Evolutionary conservation across 805 yeast species (phyloP).

Genomic region (Schwanniomyces sp.): DNA sequence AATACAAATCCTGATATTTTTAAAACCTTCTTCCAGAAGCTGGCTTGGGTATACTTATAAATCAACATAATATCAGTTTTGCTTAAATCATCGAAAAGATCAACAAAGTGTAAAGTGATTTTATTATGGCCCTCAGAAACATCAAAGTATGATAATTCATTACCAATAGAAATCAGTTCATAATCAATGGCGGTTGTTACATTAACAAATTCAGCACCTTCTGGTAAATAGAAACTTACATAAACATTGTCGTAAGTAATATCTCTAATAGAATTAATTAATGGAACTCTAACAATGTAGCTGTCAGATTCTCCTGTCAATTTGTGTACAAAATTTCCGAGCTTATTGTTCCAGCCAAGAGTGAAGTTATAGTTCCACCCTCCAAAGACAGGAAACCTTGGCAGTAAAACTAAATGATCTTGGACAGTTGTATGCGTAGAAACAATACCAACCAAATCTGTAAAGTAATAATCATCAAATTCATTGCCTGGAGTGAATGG

Average conservation of each 20-base stretch:
- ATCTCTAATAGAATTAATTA: constrained; percentile 70
- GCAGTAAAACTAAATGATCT: constrained; percentile 59
- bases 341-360: constrained; percentile 80
- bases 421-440: constrained; percentile 61
- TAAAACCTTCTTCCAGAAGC: constrained; percentile 63
- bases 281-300: constrained; percentile 65
- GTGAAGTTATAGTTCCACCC: constrained; percentile 97
- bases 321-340: constrained; percentile 52
- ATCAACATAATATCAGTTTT: constrained; percentile 55
- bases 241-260: constrained; percentile 63
- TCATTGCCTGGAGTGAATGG: constrained; percentile 41
- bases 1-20: constrained; percentile 63
- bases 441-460: constrained; percentile 92
- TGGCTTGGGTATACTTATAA: constrained; percentile 58
- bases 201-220: constrained; percentile 66
- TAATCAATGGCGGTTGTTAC: constrained; percentile 56
- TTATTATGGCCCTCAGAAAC: constrained; percentile 75
- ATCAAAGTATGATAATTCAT: constrained; percentile 67
- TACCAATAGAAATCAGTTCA: constrained; percentile 25
- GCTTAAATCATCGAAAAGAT: constrained; percentile 69
- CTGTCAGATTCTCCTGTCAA: constrained; percentile 39
- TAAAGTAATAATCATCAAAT: constrained; percentile 65
- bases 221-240: constrained; percentile 76
- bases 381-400: constrained; percentile 94
- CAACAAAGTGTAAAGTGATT: constrained; percentile 55